Evolutionary conservation across 164 flowering plant species (phyloP).

Genomic region (Nymphaea colorata): DNA sequence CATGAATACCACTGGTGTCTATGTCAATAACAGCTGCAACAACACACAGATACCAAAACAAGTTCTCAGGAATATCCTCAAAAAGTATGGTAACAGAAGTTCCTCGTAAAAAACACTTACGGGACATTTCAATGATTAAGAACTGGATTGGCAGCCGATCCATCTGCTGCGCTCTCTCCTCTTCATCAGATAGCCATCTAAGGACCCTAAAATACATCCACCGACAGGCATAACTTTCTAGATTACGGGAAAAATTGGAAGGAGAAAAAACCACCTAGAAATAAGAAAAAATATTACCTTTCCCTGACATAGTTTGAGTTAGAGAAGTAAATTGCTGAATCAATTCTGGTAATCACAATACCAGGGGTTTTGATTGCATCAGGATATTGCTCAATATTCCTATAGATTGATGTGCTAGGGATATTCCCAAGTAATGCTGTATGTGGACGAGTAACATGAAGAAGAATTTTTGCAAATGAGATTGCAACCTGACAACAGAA

Average conservation of each 20-base stretch:
- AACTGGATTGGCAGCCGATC: slow-evolving; percentile 21
- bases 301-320: slow-evolving; percentile 77
- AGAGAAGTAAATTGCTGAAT: slow-evolving; percentile 82
- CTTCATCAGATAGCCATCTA: slow-evolving; percentile 70
- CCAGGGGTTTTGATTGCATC: slow-evolving; percentile 59
- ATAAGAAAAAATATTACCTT: slow-evolving; percentile 28
- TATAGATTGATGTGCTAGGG: slow-evolving; percentile 49
- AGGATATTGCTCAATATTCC: slow-evolving; percentile 66
- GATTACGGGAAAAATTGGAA: too few species aligned
- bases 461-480: slow-evolving; percentile 69
- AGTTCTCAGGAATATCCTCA: too few species aligned
- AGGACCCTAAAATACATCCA: slow-evolving; percentile 37
- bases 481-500: slow-evolving; percentile 37
- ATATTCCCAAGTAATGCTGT: slow-evolving; percentile 63
- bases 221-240: too few species aligned
- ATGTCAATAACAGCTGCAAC: slow-evolving; percentile 80
- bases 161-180: slow-evolving; percentile 28
- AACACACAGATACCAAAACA: too few species aligned
- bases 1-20: slow-evolving; percentile 86
- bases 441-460: slow-evolving; percentile 80
- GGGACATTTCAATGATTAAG: slow-evolving; percentile 77
- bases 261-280: neutral
- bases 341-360: slow-evolving; percentile 56
- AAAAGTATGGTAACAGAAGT: too few species aligned
- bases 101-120: slow-evolving; percentile 23